Evolutionary conservation across 257 asterid species (phyloP).

Genomic region (Solanum chilense): DNA sequence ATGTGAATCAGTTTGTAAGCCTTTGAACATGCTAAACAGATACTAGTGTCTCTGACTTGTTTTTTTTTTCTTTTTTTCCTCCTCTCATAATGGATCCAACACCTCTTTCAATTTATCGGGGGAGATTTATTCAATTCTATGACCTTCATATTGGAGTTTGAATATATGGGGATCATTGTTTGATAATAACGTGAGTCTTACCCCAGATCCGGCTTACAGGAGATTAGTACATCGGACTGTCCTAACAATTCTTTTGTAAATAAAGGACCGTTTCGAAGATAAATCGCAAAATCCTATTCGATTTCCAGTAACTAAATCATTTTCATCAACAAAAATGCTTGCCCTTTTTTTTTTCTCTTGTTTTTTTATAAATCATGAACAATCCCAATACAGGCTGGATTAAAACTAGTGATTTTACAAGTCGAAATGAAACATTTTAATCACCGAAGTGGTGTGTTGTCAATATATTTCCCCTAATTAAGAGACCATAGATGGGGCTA

Average conservation of each 20-base stretch:
- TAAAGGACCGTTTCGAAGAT: not conserved
- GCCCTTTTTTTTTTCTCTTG: not conserved
- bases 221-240: not conserved
- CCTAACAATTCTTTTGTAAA: not conserved
- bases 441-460: not conserved
- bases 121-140: not conserved
- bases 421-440: not conserved
- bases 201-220: not conserved
- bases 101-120: not conserved
- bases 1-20: conserved; percentile 25
- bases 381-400: not conserved
- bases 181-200: not conserved
- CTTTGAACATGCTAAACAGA: conserved; percentile 50
- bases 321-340: not conserved
- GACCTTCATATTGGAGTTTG: not conserved
- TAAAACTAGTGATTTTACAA: not conserved
- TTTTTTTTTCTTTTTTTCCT: not conserved
- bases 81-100: not conserved
- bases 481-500: not conserved
- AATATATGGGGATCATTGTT: not conserved
- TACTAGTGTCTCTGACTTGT: not conserved
- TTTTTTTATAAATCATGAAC: not conserved
- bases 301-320: not conserved
- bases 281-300: not conserved
- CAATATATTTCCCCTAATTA: not conserved